A percentile compares a stretch with the other conserved stretches of the same genome.
These are phyloP conservation scores for Sinapis alba DNA, from an alignment of 441 rosid genomes.

Conservation along the genomic window DNA sequence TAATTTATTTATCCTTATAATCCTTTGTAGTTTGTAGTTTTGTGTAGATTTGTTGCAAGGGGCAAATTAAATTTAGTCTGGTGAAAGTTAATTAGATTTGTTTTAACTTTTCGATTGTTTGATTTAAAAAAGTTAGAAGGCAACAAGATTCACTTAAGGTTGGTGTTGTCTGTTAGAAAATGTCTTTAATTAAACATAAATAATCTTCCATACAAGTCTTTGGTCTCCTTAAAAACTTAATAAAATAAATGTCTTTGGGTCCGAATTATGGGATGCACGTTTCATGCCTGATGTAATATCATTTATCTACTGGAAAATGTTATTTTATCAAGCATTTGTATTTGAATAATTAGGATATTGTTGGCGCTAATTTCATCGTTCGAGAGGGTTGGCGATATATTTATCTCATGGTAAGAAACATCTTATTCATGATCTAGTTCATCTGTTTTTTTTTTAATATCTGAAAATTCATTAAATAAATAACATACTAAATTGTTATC, in stretches of 20 bases:
- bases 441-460: background rate
- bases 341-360: slow-evolving; percentile 57
- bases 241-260: background rate
- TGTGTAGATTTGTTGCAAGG: background rate
- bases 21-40: background rate
- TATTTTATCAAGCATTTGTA: background rate
- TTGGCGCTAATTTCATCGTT: slow-evolving; percentile 63
- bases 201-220: slow-evolving; percentile 6
- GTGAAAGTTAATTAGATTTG: background rate
- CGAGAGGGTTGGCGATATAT: slow-evolving; percentile 65
- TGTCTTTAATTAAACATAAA: background rate
- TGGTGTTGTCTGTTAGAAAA: background rate
- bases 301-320: background rate
- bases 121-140: background rate
- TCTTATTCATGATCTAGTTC: background rate
- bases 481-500: background rate
- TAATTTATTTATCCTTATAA: background rate
- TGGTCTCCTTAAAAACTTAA: background rate
- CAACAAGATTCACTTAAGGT: background rate
- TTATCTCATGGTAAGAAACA: slow-evolving; percentile 61
- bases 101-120: background rate
- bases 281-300: background rate
- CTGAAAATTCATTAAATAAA: background rate
- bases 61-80: background rate
- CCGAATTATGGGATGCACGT: background rate